phyloP scores from a whole-genome alignment of 2,329 filamentous ascomycete genomes.

The Teratosphaeriaceae sp. region DNA sequence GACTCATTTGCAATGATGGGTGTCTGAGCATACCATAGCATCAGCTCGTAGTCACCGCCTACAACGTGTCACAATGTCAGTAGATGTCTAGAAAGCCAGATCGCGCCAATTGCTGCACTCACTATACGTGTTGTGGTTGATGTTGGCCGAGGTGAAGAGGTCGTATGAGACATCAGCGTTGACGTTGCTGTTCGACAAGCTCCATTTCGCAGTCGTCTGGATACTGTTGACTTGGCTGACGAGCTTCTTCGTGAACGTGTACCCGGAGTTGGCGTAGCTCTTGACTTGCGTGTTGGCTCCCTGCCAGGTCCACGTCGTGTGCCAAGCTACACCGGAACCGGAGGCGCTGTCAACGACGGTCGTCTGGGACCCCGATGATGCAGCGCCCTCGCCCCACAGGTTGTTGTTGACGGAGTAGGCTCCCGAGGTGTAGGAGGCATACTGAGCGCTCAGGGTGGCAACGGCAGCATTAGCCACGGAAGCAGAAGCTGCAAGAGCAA shows the following conservation, averaged over 20 bases:
- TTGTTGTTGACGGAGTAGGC: constrained; percentile 34
- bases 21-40: too few species aligned
- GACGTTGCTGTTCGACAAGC: constrained; percentile 43
- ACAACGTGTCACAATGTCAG: too few species aligned
- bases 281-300: constrained; percentile 32
- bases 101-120: too few species aligned
- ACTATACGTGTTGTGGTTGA: too few species aligned
- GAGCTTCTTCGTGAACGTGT: constrained; percentile 25
- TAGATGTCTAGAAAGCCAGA: too few species aligned
- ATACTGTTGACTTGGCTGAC: constrained; percentile 36
- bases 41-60: constrained; percentile 55
- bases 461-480: constrained; percentile 3
- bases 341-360: constrained; percentile 35
- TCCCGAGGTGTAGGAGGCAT: constrained; percentile 22
- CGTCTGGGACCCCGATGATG: constrained; percentile 41
- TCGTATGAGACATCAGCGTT: constrained; percentile 56
- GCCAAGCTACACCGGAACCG: constrained; percentile 36
- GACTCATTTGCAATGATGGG: too few species aligned
- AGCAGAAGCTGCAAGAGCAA: constrained; percentile 2
- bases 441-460: constrained; percentile 20
- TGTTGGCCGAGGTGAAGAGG: constrained; percentile 51
- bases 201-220: constrained; percentile 41
- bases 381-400: constrained; percentile 38
- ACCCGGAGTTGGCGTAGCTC: constrained; percentile 38
- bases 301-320: constrained; percentile 32